Evolutionary conservation across 1,284 basidiomycete species (phyloP), one percentile per base, ranked within the genome.

Genomic region (Schizopora paradoxa): DNA sequence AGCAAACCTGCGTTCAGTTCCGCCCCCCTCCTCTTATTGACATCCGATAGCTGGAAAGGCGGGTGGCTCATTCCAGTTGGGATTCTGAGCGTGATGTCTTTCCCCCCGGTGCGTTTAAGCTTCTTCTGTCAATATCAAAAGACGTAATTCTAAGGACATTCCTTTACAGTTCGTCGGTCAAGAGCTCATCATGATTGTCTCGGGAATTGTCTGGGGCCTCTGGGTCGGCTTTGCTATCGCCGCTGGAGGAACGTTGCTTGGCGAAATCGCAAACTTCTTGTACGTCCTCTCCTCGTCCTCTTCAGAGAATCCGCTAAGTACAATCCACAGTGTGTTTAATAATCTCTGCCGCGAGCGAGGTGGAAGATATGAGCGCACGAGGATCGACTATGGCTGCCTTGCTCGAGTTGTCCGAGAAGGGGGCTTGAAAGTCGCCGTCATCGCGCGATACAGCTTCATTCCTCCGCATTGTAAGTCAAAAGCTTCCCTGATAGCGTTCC

Each of bases 171-270:
- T 87, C 6, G 86, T 87, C 53, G 85, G 85, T 4, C 83, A 86
- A 53, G 86, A 89, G 66, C 82, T 88, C 51, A 74, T 89, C 21
- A 80, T 77, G 5, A 72, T 89, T 29, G 65, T 89, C 6, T 82
- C 79, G 56, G 86, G 86, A n/a, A 62, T 88, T 14, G 82, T 87
- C 1, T 86, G 81, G 81, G 82, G 82, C 5, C 63, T 86, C 2
- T 74, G 81, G 68, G 55, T 72, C 16, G 82, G 82, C 3, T 85
- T 85, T 52, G 64, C 56, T 8, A 65, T 66, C 41, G 59, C 63
- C 19, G 54, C 60, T 27, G 58, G 53, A 4, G 63, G 65, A 8
- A 66, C 62, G 2, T 61, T 65, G 43, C 26, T 63, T 19, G 60
- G 59, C 27, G 58, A 65, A 46, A 50, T 66, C 35, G 65, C 62